Conservation (phyloP, 2,329 filamentous ascomycete genomes). For the Venturia oleaginea region DNA sequence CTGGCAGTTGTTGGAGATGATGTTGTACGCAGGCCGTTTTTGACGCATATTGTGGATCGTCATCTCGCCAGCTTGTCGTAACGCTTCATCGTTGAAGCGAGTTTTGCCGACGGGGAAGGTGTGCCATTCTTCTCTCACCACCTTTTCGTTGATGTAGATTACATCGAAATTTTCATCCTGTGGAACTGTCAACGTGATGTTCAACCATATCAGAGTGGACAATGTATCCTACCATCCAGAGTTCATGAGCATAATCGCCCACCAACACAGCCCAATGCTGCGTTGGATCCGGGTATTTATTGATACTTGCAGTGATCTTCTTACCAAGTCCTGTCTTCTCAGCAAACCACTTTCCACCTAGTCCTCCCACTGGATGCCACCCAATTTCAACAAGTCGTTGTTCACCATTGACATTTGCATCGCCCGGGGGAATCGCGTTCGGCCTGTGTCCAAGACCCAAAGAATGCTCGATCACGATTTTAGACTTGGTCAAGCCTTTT, state of each 20-base stretch:
- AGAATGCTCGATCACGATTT: conserved; percentile 34
- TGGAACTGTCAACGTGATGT: neutral
- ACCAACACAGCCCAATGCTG: conserved; percentile 53
- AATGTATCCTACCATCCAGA: conserved; percentile 45
- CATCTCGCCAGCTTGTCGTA: conserved; percentile 30
- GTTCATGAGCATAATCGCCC: conserved; percentile 45
- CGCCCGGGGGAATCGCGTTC: conserved; percentile 35
- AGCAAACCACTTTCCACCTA: conserved; percentile 50
- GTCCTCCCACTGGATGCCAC: conserved; percentile 50
- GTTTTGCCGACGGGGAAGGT: conserved; percentile 11
- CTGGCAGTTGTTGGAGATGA: conserved; percentile 54
- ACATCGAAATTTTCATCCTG: conserved; percentile 44
- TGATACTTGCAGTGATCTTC: conserved; percentile 47
- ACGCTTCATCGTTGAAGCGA: conserved; percentile 13
- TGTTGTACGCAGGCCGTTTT: conserved; percentile 44
- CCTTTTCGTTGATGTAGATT: conserved; percentile 44
- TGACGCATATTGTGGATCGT: conserved; percentile 45
- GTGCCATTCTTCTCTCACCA: conserved; percentile 10
- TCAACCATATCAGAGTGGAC: neutral
- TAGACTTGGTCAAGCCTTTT: conserved; percentile 24
- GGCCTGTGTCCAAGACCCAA: conserved; percentile 37
- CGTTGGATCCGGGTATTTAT: conserved; percentile 48
- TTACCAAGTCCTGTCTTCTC: conserved; percentile 47
- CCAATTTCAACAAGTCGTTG: conserved; percentile 43
- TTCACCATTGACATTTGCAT: conserved; percentile 29